Conservation (phyloP, 768 basidiomycete species). For the Leccinum uliginosum region DNA sequence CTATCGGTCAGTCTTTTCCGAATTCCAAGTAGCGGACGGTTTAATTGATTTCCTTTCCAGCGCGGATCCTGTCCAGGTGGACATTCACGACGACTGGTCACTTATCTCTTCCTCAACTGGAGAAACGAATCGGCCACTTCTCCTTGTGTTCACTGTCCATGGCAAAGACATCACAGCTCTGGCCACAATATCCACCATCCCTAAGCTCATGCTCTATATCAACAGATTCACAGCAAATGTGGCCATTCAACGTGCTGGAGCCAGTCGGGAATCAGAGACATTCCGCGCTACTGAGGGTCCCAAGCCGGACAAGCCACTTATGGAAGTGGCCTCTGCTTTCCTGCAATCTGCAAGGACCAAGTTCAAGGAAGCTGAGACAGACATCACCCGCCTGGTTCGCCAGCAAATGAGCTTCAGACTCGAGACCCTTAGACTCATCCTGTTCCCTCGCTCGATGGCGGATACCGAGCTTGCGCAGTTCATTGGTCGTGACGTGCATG, state of each 20-base stretch:
- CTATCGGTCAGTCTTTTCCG: slow-evolving; percentile 58
- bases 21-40: background rate
- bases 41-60: slow-evolving; percentile 33
- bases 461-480: slow-evolving; percentile 79
- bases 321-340: slow-evolving; percentile 84
- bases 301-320: slow-evolving; percentile 75
- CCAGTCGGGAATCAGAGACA: slow-evolving; percentile 71
- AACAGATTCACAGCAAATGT: slow-evolving; percentile 74
- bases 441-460: slow-evolving; percentile 77
- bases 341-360: slow-evolving; percentile 66
- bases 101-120: slow-evolving; percentile 37
- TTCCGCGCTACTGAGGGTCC: slow-evolving; percentile 71
- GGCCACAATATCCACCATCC: slow-evolving; percentile 71
- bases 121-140: slow-evolving; percentile 48
- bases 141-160: slow-evolving; percentile 69
- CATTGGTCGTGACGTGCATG: slow-evolving; percentile 61
- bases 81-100: slow-evolving; percentile 82
- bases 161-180: slow-evolving; percentile 66
- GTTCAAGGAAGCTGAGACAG: slow-evolving; percentile 63
- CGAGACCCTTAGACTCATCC: slow-evolving; percentile 57
- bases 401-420: slow-evolving; percentile 75
- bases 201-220: slow-evolving; percentile 67
- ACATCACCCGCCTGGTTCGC: slow-evolving; percentile 55
- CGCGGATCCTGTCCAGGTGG: slow-evolving; percentile 72
- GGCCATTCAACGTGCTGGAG: slow-evolving; percentile 68